Conservation (phyloP, 2,329 filamentous ascomycete genomes). For the Salinomyces thailandicus region DNA sequence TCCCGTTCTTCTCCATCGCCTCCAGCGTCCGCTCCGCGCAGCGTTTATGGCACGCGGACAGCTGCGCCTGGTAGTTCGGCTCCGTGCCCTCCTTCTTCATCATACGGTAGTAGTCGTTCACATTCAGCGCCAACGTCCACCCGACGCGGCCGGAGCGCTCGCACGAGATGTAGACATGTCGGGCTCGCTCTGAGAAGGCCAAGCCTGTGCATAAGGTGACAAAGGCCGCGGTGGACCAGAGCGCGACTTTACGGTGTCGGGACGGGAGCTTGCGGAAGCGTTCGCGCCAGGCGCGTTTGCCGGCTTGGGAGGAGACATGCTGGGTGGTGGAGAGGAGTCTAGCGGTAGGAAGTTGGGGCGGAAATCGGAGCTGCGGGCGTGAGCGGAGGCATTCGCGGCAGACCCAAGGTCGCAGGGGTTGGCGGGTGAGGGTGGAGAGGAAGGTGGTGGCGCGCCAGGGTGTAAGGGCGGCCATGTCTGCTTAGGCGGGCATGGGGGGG, state of each 20-base stretch:
- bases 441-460: conserved; percentile 7
- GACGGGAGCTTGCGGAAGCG: conserved; percentile 12
- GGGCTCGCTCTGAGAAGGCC: conserved; percentile 55
- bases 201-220: conserved; percentile 31
- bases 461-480: conserved; percentile 5
- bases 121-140: conserved; percentile 63
- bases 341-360: background rate
- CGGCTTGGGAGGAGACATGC: conserved; percentile 12
- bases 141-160: conserved; percentile 73
- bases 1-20: conserved; percentile 89
- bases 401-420: conserved; percentile 5
- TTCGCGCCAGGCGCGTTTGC: conserved; percentile 21
- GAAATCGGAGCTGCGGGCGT: background rate
- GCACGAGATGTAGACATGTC: conserved; percentile 62
- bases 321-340: conserved; percentile 13
- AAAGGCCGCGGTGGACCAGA: conserved; percentile 21
- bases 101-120: conserved; percentile 75
- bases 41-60: conserved; percentile 80
- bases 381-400: conserved; percentile 11
- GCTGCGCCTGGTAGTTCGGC: conserved; percentile 51
- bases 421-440: conserved; percentile 5
- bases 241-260: conserved; percentile 21
- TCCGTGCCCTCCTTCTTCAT: conserved; percentile 59
- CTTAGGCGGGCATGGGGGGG: no score
- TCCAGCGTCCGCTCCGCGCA: conserved; percentile 80